Conservation (phyloP, 352 stramenopile species). For the Phytophthora aleatoria region DNA sequence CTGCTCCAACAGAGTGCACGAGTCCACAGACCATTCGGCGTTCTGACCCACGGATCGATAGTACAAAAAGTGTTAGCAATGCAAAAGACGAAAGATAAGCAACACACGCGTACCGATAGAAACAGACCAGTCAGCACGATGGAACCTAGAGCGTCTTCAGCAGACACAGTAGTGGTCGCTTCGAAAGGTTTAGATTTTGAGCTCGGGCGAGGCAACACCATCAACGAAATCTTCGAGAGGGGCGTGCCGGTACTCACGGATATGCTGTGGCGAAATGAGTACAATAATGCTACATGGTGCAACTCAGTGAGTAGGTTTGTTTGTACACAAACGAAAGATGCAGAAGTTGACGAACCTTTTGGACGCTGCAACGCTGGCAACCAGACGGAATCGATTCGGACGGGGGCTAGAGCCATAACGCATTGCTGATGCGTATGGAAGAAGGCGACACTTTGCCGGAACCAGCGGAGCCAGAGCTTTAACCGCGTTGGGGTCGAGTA, state of each 20-base stretch:
- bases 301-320: background rate
- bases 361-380: constrained; percentile 48
- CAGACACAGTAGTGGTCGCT: background rate
- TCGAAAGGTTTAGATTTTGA: background rate
- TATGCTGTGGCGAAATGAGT: constrained; percentile 40
- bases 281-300: constrained; percentile 38
- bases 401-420: constrained; percentile 11
- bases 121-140: constrained; percentile 45
- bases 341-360: constrained; percentile 35
- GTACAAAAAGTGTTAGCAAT: constrained; percentile 7
- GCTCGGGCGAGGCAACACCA: constrained; percentile 16
- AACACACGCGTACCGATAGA: constrained; percentile 44
- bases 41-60: constrained; percentile 32
- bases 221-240: constrained; percentile 30
- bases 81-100: background rate
- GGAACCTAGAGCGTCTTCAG: constrained; percentile 28
- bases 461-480: constrained; percentile 34
- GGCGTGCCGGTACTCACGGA: constrained; percentile 23
- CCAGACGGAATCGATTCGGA: constrained; percentile 33
- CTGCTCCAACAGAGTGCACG: constrained; percentile 18
- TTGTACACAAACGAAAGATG: too few species aligned
- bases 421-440: constrained; percentile 37
- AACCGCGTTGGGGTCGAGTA: constrained; percentile 35
- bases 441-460: constrained; percentile 36
- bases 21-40: constrained; percentile 39